Percentiles rank a stretch among this genome's conserved stretches.
Evolutionary conservation across 768 basidiomycete species (phyloP).

Genomic region (Cystofilobasidium macerans): DNA sequence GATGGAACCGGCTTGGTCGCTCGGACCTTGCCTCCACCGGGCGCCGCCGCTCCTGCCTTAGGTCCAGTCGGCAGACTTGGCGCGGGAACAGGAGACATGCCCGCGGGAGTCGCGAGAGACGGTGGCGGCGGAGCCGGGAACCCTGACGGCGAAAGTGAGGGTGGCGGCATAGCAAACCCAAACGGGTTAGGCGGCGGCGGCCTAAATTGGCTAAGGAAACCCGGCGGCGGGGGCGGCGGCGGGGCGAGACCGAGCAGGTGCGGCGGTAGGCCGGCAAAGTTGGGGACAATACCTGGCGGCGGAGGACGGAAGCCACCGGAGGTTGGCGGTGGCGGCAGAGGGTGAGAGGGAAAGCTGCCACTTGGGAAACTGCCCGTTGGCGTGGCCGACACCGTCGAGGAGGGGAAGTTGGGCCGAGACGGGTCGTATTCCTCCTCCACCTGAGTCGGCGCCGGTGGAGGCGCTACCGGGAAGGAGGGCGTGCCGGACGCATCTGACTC

Average conservation of each 20-base stretch:
- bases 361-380: neutral
- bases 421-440: constrained; percentile 24
- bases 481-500: neutral
- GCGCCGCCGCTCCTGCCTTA: neutral
- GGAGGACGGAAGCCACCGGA: neutral
- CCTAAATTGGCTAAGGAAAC: neutral
- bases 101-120: neutral
- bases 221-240: constrained; percentile 9
- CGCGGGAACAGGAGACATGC: no score
- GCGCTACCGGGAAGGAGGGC: neutral
- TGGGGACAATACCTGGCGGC: no score
- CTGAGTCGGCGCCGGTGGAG: neutral
- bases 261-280: neutral
- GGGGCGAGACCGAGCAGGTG: neutral
- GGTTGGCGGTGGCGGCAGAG: constrained; percentile 14
- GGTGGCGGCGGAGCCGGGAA: neutral
- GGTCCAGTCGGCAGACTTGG: neutral
- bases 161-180: neutral
- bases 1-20: neutral
- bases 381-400: neutral
- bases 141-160: neutral
- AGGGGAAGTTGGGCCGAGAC: constrained; percentile 7
- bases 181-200: neutral
- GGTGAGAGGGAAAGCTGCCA: neutral
- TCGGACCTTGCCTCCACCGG: no score